Evolutionary conservation across 2,329 filamentous ascomycete genomes (phyloP).

Genomic region (Akanthomyces uredinophilus): DNA sequence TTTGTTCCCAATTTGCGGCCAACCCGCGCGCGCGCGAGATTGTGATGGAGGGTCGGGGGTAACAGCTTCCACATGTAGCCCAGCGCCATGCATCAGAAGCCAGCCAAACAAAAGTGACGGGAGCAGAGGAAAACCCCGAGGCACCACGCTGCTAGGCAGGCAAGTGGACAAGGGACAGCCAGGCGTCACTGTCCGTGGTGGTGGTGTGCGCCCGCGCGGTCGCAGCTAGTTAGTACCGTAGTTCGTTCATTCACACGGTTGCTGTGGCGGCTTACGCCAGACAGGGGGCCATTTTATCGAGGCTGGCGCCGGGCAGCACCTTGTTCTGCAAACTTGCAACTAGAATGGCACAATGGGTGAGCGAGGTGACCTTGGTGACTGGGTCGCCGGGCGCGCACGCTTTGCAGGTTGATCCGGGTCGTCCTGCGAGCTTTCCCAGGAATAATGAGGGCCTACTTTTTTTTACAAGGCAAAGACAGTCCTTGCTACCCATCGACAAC

Average conservation of each 20-base stretch:
- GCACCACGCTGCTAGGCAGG: not conserved
- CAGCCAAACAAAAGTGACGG: not conserved
- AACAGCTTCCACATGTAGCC: constrained; percentile 6
- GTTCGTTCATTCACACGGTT: constrained; percentile 5
- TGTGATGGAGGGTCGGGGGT: constrained; percentile 2
- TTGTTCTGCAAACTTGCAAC: not conserved
- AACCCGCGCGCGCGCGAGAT: too few species aligned
- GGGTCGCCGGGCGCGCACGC: not conserved
- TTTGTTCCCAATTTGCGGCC: not conserved
- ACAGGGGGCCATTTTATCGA: not conserved
- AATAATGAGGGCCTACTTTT: too few species aligned
- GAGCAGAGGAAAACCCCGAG: not conserved
- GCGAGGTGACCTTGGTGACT: not conserved
- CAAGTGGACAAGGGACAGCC: not conserved
- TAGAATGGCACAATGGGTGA: not conserved
- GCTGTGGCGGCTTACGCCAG: constrained; percentile 10
- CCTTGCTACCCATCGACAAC: not conserved
- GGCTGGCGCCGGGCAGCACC: not conserved
- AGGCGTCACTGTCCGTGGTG: not conserved
- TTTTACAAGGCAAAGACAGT: not conserved
- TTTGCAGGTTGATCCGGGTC: not conserved
- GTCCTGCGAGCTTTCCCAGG: not conserved
- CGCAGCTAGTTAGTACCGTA: constrained; percentile 6
- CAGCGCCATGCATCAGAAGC: constrained; percentile 4
- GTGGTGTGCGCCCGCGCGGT: not conserved